phyloP scores from a whole-genome alignment of 768 basidiomycete species.

The Amanita pseudoporphyria region DNA sequence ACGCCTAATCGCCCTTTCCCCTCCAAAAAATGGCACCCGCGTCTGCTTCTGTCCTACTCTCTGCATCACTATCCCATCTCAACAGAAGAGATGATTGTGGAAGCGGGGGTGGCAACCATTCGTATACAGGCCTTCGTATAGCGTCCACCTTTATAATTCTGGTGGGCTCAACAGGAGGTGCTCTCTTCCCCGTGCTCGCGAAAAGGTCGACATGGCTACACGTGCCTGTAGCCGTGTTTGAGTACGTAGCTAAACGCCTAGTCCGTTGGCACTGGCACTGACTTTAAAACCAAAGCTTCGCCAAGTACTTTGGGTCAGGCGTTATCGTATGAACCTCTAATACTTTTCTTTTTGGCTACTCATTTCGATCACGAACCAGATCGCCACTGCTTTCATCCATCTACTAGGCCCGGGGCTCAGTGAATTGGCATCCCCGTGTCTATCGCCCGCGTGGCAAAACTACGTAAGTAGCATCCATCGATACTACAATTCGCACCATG shows the following conservation, averaged over 20 bases:
- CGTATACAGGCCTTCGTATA: slow-evolving; percentile 45
- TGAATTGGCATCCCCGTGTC: slow-evolving; percentile 61
- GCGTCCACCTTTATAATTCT: slow-evolving; percentile 72
- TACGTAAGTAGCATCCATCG: slow-evolving; percentile 46
- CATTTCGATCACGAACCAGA: slow-evolving; percentile 28
- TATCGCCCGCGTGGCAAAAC: slow-evolving; percentile 55
- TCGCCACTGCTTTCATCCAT: slow-evolving; percentile 87
- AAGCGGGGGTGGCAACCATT: slow-evolving; percentile 39
- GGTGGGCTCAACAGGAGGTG: slow-evolving; percentile 44
- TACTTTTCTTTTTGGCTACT: neutral
- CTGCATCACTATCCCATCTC: neutral
- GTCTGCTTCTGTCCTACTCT: slow-evolving; percentile 3
- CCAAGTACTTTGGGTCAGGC: slow-evolving; percentile 87
- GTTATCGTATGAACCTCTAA: slow-evolving; percentile 51
- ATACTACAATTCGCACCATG: neutral
- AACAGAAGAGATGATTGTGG: slow-evolving; percentile 30
- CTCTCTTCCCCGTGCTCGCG: slow-evolving; percentile 65
- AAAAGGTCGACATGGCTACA: slow-evolving; percentile 38
- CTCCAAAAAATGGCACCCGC: slow-evolving; percentile 6
- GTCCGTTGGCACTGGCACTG: neutral
- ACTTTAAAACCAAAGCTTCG: slow-evolving; percentile 39
- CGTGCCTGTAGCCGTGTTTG: slow-evolving; percentile 54
- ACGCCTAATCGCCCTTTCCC: neutral
- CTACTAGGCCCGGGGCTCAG: slow-evolving; percentile 68
- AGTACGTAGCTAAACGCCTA: slow-evolving; percentile 36